Evolutionary conservation across 1,139 yeast genomes (phyloP).

Genomic region (Sugiyamaella japonica): DNA sequence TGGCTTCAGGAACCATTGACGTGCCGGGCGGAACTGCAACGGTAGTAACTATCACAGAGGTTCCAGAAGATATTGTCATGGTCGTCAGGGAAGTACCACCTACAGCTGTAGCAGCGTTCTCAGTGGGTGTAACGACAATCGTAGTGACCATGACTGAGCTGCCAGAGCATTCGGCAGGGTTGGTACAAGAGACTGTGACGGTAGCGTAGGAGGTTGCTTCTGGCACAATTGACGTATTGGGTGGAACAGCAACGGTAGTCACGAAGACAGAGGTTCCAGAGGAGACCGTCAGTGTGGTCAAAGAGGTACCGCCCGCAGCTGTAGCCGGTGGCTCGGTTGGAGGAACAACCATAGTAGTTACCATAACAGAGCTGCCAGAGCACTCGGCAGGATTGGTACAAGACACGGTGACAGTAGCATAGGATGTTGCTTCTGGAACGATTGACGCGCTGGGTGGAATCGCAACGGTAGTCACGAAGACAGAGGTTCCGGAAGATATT

Average conservation of each 20-base stretch:
- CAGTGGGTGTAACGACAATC: neutral
- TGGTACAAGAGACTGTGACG: constrained; percentile 13
- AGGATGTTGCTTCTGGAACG: neutral
- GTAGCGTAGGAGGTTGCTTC: constrained; percentile 1
- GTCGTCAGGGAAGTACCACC: too few relatives aligned
- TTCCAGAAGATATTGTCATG: constrained; percentile 1
- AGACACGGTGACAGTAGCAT: constrained; percentile 3
- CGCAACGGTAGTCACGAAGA: constrained; percentile 13
- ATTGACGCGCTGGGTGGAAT: neutral
- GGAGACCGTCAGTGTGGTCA: constrained; percentile 15
- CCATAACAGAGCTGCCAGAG: neutral
- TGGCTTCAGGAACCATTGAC: neutral
- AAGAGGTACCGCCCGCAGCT: neutral
- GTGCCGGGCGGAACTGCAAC: neutral
- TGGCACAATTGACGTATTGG: neutral
- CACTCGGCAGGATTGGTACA: constrained; percentile 1
- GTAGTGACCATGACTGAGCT: constrained; percentile 10
- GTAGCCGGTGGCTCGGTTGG: constrained; percentile 1
- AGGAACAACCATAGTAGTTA: neutral
- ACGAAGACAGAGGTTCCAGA: constrained; percentile 8
- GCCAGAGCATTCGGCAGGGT: constrained; percentile 13
- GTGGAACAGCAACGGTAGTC: constrained; percentile 16
- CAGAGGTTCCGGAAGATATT: constrained; percentile 4
- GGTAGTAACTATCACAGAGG: neutral
- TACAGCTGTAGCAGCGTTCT: neutral